These are phyloP conservation scores for Microdochium bolleyi DNA, from an alignment of 2,329 filamentous ascomycete species.

Conservation along the genomic window DNA sequence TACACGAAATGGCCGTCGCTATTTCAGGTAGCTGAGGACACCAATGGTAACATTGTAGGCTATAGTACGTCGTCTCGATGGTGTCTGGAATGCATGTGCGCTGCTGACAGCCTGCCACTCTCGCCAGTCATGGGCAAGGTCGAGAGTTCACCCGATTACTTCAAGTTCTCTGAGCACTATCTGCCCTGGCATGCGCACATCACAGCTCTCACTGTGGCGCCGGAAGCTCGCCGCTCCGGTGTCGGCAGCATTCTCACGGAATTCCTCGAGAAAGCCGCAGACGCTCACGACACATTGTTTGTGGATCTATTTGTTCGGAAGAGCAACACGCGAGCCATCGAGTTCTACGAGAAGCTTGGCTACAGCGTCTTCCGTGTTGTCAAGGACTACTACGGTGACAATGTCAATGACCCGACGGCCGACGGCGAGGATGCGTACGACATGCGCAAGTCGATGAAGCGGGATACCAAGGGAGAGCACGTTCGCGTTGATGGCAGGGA, in stretches of 20 bases:
- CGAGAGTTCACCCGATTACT: slow-evolving; percentile 72
- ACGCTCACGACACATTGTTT: slow-evolving; percentile 84
- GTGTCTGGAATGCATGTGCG: not conserved
- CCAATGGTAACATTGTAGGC: slow-evolving; percentile 80
- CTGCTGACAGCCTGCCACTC: slow-evolving; percentile 13
- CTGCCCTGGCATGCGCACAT: slow-evolving; percentile 99
- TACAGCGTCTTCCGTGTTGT: slow-evolving; percentile 88
- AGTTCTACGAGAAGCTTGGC: slow-evolving; percentile 84
- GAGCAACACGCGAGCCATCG: slow-evolving; percentile 80
- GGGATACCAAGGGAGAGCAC: slow-evolving; percentile 70
- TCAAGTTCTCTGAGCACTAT: slow-evolving; percentile 75
- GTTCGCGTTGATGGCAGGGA: slow-evolving; percentile 74
- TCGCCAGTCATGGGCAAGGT: slow-evolving; percentile 87
- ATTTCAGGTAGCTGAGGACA: slow-evolving; percentile 85
- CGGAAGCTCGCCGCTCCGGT: slow-evolving; percentile 75
- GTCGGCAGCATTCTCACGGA: slow-evolving; percentile 78
- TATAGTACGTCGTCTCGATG: slow-evolving; percentile 61
- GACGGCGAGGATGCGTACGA: slow-evolving; percentile 83
- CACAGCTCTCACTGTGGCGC: slow-evolving; percentile 88
- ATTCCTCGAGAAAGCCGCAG: slow-evolving; percentile 73
- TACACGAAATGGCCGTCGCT: slow-evolving; percentile 92
- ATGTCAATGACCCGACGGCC: slow-evolving; percentile 55
- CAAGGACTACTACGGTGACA: slow-evolving; percentile 87
- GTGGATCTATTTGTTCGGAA: slow-evolving; percentile 89
- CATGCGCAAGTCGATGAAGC: slow-evolving; percentile 86